Base-by-base conservation (phyloP, 2,329 filamentous ascomycete genomes). In the Beauveria varroae region DNA sequence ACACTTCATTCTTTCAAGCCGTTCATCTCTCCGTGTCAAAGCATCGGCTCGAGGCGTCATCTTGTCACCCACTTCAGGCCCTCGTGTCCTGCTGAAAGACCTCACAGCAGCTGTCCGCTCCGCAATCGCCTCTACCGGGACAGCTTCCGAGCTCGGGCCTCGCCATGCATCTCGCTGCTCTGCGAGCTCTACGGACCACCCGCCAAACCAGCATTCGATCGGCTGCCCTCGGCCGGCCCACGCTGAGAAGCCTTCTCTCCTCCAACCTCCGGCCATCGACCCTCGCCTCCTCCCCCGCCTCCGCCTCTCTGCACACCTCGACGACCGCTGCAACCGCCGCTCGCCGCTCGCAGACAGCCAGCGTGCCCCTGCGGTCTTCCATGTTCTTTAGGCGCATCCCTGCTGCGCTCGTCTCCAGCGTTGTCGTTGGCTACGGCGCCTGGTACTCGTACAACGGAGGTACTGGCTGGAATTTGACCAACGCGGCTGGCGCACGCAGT, bases 331-430 rank as follows among this genome's bases (percentile, higher is more conserved):
- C 51, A 62, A 64, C 52, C 43, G 59, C 59, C 52, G 58, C 57
- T n/a, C 43, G 63, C 34, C 62, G 63, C 62, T 51, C 63, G 59
- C 63, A 62, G 72, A 75, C 67, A 70, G 76, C 66, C 75, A 76
- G 68, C 72, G 74, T 76, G 65, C 78, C 83, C 61, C 77, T 89
- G 61, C 82, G 78, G 66, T 86, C 87, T 67, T 89, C 88, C 67
- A 93, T 93, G 89, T 88, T 89, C 74, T 76, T 88, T 70, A 86
- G 89, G 65, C 82, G 86, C 67, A 79, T 89, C 66, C 84, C 84
- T 5, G 79, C 85, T 67, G 88, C 86, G 63, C 73, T 91, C 63
- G 81, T 88, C 62, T 87, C 89, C 64, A 85, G 85, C 70, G 79
- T 90, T 62, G 69, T 74, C 63, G 87, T 90, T 62, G 89, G 87